Evolutionary conservation across 2,329 filamentous ascomycete species (phyloP).

Genomic region (Lachnellula cervina): DNA sequence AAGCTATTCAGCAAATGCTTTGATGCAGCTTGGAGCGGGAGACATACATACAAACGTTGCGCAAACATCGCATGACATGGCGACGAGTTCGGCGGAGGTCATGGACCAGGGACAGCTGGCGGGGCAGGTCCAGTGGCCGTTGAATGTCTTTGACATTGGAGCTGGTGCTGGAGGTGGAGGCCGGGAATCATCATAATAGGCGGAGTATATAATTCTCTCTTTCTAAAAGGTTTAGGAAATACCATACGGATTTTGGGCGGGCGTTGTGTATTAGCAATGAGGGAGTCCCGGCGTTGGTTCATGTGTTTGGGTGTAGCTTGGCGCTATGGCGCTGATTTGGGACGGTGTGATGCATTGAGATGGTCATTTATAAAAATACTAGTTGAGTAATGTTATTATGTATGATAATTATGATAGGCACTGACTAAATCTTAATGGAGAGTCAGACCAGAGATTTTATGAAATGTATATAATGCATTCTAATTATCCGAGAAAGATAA

Average conservation of each 20-base stretch:
- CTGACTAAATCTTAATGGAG: too few relatives aligned
- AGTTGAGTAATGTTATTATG: too few relatives aligned
- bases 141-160: slow-evolving; percentile 23
- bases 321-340: neutral
- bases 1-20: slow-evolving; percentile 28
- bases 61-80: neutral
- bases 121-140: slow-evolving; percentile 16
- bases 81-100: neutral
- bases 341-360: neutral
- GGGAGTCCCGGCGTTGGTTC: too few relatives aligned
- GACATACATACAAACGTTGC: neutral
- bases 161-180: too few relatives aligned
- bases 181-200: too few relatives aligned
- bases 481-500: neutral
- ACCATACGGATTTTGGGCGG: neutral
- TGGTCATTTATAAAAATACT: too few relatives aligned
- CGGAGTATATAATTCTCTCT: too few relatives aligned
- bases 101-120: slow-evolving; percentile 1
- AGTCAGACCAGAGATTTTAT: too few relatives aligned
- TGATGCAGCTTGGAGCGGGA: slow-evolving; percentile 29
- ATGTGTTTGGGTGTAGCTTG: neutral
- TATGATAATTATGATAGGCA: too few relatives aligned
- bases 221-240: neutral
- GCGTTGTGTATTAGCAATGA: neutral
- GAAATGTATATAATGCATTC: too few relatives aligned